Conservation (phyloP, 148 eudicot species). For the Bassia scoparia region DNA sequence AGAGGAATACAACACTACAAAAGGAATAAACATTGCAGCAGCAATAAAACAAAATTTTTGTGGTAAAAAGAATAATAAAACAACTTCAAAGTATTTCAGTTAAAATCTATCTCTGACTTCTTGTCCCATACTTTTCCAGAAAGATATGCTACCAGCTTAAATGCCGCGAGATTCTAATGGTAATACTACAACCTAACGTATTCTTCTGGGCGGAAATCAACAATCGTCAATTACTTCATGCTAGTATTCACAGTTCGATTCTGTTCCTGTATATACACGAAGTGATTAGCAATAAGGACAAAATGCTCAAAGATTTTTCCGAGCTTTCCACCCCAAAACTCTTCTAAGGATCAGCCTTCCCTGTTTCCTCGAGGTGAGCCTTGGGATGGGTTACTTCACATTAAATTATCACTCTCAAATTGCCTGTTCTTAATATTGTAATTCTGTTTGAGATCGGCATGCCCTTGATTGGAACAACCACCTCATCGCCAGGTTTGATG, state of each 20-base stretch:
- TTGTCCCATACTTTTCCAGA: constrained; percentile 14
- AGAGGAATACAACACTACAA: too few relatives aligned
- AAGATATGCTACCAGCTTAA: constrained; percentile 22
- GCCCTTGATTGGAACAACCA: constrained; percentile 58
- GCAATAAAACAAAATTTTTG: constrained; percentile 26
- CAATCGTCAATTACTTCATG: constrained; percentile 22
- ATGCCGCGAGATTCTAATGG: background rate
- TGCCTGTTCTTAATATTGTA: constrained; percentile 60
- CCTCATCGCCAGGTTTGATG: constrained; percentile 65
- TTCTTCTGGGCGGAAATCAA: constrained; percentile 23
- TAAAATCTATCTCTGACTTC: constrained; percentile 9
- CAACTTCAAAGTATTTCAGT: constrained; percentile 1
- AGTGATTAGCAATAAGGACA: constrained; percentile 5
- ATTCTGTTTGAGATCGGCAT: constrained; percentile 84
- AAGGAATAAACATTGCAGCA: too few relatives aligned
- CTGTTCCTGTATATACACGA: constrained; percentile 29
- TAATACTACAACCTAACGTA: constrained; percentile 15
- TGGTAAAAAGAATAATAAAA: constrained; percentile 4
- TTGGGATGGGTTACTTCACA: constrained; percentile 62
- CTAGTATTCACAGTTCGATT: constrained; percentile 36
- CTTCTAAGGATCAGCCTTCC: constrained; percentile 57
- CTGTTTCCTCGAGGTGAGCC: constrained; percentile 64
- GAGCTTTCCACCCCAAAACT: constrained; percentile 53
- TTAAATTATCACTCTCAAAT: constrained; percentile 56
- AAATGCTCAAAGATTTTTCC: constrained; percentile 10